Evolutionary conservation across 2,329 filamentous ascomycete species (phyloP).

Genomic region (Clarireedia homoeocarpa): DNA sequence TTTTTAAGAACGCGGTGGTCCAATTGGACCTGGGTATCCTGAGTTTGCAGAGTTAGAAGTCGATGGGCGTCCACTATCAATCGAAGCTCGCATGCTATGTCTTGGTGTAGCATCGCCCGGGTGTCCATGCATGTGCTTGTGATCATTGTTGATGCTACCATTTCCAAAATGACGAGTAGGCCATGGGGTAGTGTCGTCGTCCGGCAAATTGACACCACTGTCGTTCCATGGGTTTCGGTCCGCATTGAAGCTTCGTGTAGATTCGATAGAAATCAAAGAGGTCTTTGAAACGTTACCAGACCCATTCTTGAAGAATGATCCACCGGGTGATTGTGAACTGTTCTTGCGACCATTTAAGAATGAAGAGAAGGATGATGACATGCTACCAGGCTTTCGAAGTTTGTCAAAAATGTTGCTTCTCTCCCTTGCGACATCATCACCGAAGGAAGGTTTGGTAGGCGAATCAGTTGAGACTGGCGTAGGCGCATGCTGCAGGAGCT

Average conservation of each 20-base stretch:
- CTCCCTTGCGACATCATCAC: constrained; percentile 71
- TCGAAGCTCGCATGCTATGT: constrained; percentile 75
- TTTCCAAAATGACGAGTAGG: constrained; percentile 55
- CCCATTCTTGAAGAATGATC: constrained; percentile 85
- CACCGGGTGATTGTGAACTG: constrained; percentile 72
- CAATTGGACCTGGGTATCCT: constrained; percentile 90
- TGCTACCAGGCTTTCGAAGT: constrained; percentile 88
- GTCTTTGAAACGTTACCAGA: constrained; percentile 88
- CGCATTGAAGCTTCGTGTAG: constrained; percentile 78
- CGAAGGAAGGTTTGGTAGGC: constrained; percentile 77
- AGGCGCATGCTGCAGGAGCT: constrained; percentile 88
- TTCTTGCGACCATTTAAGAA: constrained; percentile 95
- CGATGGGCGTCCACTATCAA: constrained; percentile 84
- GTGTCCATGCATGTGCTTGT: constrained; percentile 53
- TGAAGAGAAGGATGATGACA: constrained; percentile 89
- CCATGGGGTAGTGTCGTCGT: constrained; percentile 67
- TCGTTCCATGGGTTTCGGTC: constrained; percentile 98
- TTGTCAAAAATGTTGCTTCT: constrained; percentile 82
- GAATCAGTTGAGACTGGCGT: constrained; percentile 76
- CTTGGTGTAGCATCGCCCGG: constrained; percentile 78
- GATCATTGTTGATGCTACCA: constrained; percentile 50
- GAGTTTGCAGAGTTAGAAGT: constrained; percentile 93
- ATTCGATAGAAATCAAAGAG: constrained; percentile 92
- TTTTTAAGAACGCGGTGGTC: constrained; percentile 66
- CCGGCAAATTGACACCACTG: constrained; percentile 86